phyloP scores from a whole-genome alignment of 805 yeast genomes.

The Pichia paraexigua region DNA sequence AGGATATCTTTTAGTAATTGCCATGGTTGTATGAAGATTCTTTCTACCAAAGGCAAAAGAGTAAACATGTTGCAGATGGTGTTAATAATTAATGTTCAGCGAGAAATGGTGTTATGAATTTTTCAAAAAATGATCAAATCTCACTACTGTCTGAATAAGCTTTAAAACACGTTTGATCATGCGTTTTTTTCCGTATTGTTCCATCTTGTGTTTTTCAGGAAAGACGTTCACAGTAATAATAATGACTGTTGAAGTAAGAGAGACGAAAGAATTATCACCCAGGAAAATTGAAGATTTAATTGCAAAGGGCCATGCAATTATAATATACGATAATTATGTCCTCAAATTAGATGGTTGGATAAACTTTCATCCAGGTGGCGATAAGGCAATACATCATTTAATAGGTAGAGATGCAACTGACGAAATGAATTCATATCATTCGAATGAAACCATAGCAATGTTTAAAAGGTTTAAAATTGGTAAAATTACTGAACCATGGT shows the following conservation, averaged over 20 bases:
- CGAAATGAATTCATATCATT: slow-evolving; percentile 81
- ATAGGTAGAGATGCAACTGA: slow-evolving; percentile 87
- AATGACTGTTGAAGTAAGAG: not conserved
- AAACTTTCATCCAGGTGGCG: slow-evolving; percentile 80
- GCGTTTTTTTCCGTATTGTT: not conserved
- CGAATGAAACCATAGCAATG: slow-evolving; percentile 42
- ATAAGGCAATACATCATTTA: slow-evolving; percentile 73
- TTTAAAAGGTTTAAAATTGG: slow-evolving; percentile 64
- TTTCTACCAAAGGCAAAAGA: not conserved
- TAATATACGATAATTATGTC: slow-evolving; percentile 54
- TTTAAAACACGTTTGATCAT: not conserved
- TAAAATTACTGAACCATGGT: slow-evolving; percentile 55
- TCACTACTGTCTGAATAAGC: not conserved
- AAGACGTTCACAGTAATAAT: not conserved
- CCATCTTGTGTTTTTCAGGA: not conserved
- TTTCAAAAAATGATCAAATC: not conserved
- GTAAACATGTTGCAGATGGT: not conserved
- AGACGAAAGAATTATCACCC: slow-evolving; percentile 26
- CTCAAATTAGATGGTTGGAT: slow-evolving; percentile 67
- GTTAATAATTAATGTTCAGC: not conserved
- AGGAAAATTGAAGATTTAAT: slow-evolving; percentile 51
- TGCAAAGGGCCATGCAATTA: slow-evolving; percentile 59
- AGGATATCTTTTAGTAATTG: slow-evolving; percentile 12
- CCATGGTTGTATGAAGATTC: slow-evolving; percentile 4
- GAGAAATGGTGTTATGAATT: not conserved